A percentile compares a stretch with the other conserved stretches of the same genome.
Evolutionary conservation across 192 early-diverging fungal species (phyloP).

Genomic region (Bifiguratus adelaidae): DNA sequence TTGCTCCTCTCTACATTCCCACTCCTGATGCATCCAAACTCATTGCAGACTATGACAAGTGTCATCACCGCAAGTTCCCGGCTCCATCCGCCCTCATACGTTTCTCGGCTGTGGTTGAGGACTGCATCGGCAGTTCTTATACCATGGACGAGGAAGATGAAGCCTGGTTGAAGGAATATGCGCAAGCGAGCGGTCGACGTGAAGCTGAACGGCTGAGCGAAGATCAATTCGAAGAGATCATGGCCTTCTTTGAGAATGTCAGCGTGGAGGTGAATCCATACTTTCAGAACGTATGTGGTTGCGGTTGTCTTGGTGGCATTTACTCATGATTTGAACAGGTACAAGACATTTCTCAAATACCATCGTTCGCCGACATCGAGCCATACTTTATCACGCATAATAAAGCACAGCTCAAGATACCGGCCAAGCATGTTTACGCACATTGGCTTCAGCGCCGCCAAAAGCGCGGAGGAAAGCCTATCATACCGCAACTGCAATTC

Average conservation of each 20-base stretch:
- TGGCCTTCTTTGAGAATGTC: slow-evolving; percentile 66
- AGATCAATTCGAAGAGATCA: slow-evolving; percentile 67
- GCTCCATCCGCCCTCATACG: slow-evolving; percentile 73
- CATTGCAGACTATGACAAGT: slow-evolving; percentile 53
- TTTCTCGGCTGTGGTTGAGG: slow-evolving; percentile 82
- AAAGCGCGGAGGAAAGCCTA: slow-evolving; percentile 26
- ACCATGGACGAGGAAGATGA: slow-evolving; percentile 84
- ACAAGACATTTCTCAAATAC: slow-evolving; percentile 6
- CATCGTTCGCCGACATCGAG: slow-evolving; percentile 26
- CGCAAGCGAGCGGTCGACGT: slow-evolving; percentile 12
- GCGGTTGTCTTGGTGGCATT: not conserved
- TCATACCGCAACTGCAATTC: slow-evolving; percentile 49
- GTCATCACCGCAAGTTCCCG: slow-evolving; percentile 58
- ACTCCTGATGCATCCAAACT: slow-evolving; percentile 80
- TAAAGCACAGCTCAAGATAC: not conserved
- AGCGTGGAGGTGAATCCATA: slow-evolving; percentile 46
- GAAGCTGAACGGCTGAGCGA: slow-evolving; percentile 36
- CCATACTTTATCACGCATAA: slow-evolving; percentile 1
- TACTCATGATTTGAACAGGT: not conserved
- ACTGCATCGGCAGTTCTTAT: slow-evolving; percentile 78
- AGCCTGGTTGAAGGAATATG: slow-evolving; percentile 45
- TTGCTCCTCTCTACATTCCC: slow-evolving; percentile 67
- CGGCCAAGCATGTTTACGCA: slow-evolving; percentile 19
- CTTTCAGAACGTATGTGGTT: slow-evolving; percentile 19
- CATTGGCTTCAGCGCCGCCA: slow-evolving; percentile 46